Conservation (phyloP, 805 yeast genomes). For the Kodamaea fukazawae region DNA sequence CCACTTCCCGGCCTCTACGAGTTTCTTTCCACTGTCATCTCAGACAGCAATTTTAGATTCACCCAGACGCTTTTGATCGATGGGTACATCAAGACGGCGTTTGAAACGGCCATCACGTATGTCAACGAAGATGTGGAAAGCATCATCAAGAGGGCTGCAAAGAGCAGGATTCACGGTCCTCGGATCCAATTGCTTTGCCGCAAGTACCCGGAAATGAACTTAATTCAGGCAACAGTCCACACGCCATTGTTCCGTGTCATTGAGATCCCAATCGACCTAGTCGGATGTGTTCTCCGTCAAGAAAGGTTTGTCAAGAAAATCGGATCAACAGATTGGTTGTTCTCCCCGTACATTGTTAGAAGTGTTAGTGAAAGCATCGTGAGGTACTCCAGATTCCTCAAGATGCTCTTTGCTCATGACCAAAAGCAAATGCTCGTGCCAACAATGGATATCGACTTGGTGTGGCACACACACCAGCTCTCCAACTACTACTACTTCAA, state of each 20-base stretch:
- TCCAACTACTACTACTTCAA: constrained; percentile 14
- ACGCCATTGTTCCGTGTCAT: constrained; percentile 1
- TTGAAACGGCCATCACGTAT: background rate
- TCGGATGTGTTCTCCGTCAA: constrained; percentile 23
- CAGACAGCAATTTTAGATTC: background rate
- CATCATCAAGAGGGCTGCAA: constrained; percentile 1
- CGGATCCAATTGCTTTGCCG: constrained; percentile 7
- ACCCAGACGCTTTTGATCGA: constrained; percentile 7
- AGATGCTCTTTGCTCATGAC: constrained; percentile 6
- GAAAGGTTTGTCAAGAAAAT: constrained; percentile 21
- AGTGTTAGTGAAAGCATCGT: constrained; percentile 14
- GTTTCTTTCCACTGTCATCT: constrained; percentile 12
- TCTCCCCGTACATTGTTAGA: constrained; percentile 12
- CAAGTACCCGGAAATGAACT: constrained; percentile 14
- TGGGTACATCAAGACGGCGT: constrained; percentile 6
- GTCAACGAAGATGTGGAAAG: background rate
- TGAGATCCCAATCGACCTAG: constrained; percentile 21
- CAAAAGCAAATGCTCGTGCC: constrained; percentile 17
- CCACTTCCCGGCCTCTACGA: constrained; percentile 10
- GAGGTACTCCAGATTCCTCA: constrained; percentile 20
- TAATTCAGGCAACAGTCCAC: constrained; percentile 12
- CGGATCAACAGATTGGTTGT: constrained; percentile 18
- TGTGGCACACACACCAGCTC: constrained; percentile 30
- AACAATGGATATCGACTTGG: constrained; percentile 26
- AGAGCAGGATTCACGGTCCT: constrained; percentile 3